Base-by-base conservation (phyloP, 768 basidiomycete genomes). In the Lyophyllum atratum region DNA sequence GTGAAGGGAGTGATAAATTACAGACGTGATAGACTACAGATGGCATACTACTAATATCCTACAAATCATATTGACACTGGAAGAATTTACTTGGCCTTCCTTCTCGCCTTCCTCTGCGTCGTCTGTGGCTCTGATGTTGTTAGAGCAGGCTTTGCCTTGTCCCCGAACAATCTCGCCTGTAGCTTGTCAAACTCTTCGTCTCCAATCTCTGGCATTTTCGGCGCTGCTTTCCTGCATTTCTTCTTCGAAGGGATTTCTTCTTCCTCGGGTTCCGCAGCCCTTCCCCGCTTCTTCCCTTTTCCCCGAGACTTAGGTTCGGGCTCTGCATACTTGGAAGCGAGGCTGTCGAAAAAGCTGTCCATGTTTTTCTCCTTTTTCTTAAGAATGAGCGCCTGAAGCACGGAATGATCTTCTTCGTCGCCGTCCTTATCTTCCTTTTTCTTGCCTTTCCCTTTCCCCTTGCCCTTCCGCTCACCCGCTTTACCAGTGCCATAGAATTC, bases 401-500 rank as follows among this genome's bases (percentile, higher is more conserved):
- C 82, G 0, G 89, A 87, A 40, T 81, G 74, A 59, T 92, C 90
- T 34, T 84, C 86, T 17, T 82, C 84, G 4, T 75, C 80, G 6
- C 70, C 80, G 1, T 70, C 71, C 11, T 71, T 59, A 52, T 61
- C 66, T 31, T 68, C 61, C 67, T 78, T 10, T 59, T 9, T 9
- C 34, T 37, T 37, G 11, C 34, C 34, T 37, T 82, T 86, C 1
- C 72, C 76, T 63, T 85, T 86, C 12, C 74, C 76, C 43, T 83
- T 84, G 14, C 72, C 72, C 70, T 83, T 85, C 60, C 84, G 79
- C 33, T 83, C 75, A 7, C 84, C 82, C 1, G 79, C 70, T 72
- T 88, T 90, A 3, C 90, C 92, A 59, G 78, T 85, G 4, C 90
- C 92, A 66, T 91, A 93, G 64, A 94, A 94, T 63, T 94, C 92